A percentile compares a stretch with the other conserved stretches of the same genome.
Conservation (phyloP, 257 asterid species). For the Solanum stenotomum region DNA sequence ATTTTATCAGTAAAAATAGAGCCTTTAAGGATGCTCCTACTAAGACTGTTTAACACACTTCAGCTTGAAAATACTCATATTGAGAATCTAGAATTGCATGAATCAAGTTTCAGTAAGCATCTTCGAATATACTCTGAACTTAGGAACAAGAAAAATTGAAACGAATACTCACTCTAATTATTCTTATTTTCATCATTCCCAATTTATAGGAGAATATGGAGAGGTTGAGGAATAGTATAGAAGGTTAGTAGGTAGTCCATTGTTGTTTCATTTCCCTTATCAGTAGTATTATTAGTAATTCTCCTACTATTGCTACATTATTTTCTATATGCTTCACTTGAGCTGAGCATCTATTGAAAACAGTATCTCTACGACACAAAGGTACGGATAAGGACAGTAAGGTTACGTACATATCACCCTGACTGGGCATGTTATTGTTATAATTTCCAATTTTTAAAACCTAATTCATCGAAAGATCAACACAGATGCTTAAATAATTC, state of each 20-base stretch:
- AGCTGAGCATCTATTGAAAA: not conserved
- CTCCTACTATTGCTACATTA: not conserved
- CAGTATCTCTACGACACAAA: not conserved
- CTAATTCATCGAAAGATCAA: not conserved
- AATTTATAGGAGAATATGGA: not conserved
- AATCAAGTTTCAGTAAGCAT: not conserved
- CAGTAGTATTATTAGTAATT: not conserved
- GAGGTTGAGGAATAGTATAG: not conserved
- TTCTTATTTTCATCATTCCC: not conserved
- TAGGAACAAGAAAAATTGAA: not conserved
- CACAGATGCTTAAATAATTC: not conserved
- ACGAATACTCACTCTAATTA: not conserved
- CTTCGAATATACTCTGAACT: not conserved
- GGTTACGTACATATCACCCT: not conserved
- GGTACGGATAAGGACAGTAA: not conserved
- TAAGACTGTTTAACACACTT: not conserved
- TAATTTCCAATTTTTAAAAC: not conserved
- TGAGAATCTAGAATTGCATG: not conserved
- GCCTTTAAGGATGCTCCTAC: not conserved
- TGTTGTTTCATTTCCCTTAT: not conserved
- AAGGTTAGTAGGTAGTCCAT: not conserved
- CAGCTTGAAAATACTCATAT: not conserved
- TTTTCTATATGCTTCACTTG: not conserved
- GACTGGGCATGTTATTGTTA: not conserved
- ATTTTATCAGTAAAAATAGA: not conserved